Base-by-base conservation (phyloP, 2,329 filamentous ascomycete genomes). In the Microdochium bolleyi region DNA sequence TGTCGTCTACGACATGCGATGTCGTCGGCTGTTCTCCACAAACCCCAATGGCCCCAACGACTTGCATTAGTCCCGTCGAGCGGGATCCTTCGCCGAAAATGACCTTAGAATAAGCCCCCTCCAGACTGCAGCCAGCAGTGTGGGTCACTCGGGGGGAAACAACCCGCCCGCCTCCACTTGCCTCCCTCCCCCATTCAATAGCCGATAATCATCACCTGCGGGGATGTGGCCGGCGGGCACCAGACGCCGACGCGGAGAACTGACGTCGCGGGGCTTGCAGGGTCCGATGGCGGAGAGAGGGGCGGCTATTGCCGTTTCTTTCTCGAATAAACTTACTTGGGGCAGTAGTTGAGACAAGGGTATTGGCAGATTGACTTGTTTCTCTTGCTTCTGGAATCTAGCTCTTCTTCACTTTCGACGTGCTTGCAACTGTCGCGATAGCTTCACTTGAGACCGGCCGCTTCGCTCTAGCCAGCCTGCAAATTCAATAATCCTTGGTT, bases 251-350 rank as follows among this genome's bases (percentile, higher is more conserved):
- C 41, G 41, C 9, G 13, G 19, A 19, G n/a, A 19, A 13, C 41
- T 46, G 37, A 57, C 27, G 27, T 50, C 27, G 49, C 49, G 19
- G 49, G 49, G 49, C 25, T 32, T 32, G 24, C 49, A 19, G 30
- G 24, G 16, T 50, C 27, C 49, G 49, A 50, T 30, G 49, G 19
- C 49, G 49, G 27, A 25, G 25, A 19, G 16, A 19, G 41, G 13
- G 41, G 41, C 19, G 41, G 41, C 41, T 46, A 46, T 46, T 46
- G 41, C 41, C 41, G 16, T 22, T 19, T 16, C 41, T 11, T 22
- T 19, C 19, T 41, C n/a, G n/a, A n/a, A n/a, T n/a, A n/a, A n/a
- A n/a, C n/a, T n/a, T n/a, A n/a, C n/a, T n/a, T n/a, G n/a, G n/a
- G n/a, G n/a, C n/a, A n/a, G n/a, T n/a, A n/a, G n/a, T n/a, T n/a